Evolutionary conservation across 352 stramenopile genomes (phyloP).

Genomic region (Pythium aquatile): DNA sequence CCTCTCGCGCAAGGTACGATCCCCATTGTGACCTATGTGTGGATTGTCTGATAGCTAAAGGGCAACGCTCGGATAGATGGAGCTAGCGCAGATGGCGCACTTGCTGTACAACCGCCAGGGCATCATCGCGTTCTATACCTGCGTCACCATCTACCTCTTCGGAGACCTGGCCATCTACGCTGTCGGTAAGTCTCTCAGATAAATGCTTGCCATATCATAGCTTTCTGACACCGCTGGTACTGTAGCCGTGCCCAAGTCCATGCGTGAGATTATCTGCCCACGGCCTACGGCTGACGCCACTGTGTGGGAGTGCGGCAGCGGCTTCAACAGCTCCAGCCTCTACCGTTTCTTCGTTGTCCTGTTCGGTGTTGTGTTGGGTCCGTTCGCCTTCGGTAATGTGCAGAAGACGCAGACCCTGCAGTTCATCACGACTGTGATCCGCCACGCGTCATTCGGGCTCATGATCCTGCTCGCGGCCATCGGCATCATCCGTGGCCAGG

Average conservation of each 20-base stretch:
- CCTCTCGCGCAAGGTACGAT: conserved; percentile 67
- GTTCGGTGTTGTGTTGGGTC: conserved; percentile 70
- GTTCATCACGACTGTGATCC: conserved; percentile 77
- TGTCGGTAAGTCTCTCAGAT: conserved; percentile 54
- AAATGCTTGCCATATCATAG: neutral
- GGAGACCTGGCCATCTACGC: conserved; percentile 87
- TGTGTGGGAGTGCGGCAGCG: conserved; percentile 71
- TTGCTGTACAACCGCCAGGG: conserved; percentile 66
- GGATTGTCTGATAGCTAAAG: neutral
- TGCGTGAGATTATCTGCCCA: conserved; percentile 83
- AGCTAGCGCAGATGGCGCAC: conserved; percentile 82
- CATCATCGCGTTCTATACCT: conserved; percentile 77
- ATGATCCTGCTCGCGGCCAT: conserved; percentile 80
- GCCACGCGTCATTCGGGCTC: conserved; percentile 78
- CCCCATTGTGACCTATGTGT: neutral
- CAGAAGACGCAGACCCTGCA: conserved; percentile 83
- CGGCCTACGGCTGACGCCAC: conserved; percentile 42
- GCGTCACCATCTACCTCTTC: conserved; percentile 81
- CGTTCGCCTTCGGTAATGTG: conserved; percentile 80
- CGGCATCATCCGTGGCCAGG: conserved; percentile 64
- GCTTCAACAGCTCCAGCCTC: conserved; percentile 72
- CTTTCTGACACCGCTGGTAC: neutral
- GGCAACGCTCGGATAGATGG: conserved; percentile 47
- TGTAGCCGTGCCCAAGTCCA: conserved; percentile 82
- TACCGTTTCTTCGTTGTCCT: conserved; percentile 80